These are phyloP conservation scores for Pseudopithomyces chartarum DNA, from an alignment of 2,329 filamentous ascomycete genomes.

Conservation along the genomic window DNA sequence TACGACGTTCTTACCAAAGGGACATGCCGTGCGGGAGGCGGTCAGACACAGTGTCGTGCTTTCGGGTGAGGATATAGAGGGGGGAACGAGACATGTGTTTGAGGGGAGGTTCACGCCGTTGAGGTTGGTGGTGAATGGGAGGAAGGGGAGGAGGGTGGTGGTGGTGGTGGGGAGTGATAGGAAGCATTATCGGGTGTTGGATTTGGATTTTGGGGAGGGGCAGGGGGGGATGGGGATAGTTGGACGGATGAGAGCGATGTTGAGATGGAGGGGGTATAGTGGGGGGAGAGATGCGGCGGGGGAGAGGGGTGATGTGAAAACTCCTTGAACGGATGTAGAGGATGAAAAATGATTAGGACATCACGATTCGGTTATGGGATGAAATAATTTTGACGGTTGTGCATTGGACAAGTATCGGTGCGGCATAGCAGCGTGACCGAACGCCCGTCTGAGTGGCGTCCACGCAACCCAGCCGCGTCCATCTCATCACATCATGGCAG, in stretches of 20 bases:
- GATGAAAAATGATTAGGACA: conserved; percentile 7
- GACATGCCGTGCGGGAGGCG: conserved; percentile 5
- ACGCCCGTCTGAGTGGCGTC: not conserved
- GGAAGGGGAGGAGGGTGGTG: conserved; percentile 57
- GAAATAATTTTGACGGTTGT: too few species aligned
- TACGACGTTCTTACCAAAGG: conserved; percentile 5
- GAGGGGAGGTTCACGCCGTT: conserved; percentile 54
- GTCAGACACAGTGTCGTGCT: conserved; percentile 8
- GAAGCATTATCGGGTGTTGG: conserved; percentile 61
- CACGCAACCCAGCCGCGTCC: not conserved
- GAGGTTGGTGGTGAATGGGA: conserved; percentile 60
- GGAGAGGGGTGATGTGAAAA: conserved; percentile 22
- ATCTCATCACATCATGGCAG: not conserved
- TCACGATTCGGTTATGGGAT: not conserved
- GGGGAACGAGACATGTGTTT: conserved; percentile 54
- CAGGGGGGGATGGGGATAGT: conserved; percentile 5
- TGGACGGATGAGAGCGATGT: not conserved
- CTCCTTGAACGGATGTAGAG: too few species aligned
- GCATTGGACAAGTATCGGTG: too few species aligned
- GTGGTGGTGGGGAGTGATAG: conserved; percentile 61
- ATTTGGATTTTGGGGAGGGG: conserved; percentile 52
- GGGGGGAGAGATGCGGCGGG: conserved; percentile 1
- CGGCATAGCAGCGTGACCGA: too few species aligned
- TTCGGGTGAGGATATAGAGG: conserved; percentile 11
- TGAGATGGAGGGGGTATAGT: conserved; percentile 21